Conservation (phyloP, 2,329 filamentous ascomycete genomes). For the Triangularia verruculosa region DNA sequence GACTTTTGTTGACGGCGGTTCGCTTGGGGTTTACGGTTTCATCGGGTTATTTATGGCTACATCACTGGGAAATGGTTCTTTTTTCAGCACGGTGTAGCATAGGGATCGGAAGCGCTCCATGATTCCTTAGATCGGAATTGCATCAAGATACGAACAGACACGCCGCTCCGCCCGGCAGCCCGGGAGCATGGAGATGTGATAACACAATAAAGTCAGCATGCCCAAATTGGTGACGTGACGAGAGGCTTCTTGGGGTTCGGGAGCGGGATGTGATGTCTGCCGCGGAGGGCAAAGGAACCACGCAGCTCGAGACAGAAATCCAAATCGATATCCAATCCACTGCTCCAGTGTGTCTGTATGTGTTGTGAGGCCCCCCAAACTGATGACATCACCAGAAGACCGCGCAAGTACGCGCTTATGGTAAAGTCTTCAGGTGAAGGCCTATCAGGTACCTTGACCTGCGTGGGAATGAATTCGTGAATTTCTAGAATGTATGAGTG, state of each 20-base stretch:
- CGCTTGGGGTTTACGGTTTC: constrained; percentile 30
- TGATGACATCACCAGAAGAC: background rate
- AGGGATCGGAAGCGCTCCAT: constrained; percentile 38
- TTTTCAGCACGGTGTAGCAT: constrained; percentile 35
- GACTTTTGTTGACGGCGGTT: constrained; percentile 30
- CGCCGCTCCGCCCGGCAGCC: constrained; percentile 19
- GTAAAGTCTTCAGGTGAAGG: no score
- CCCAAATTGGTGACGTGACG: constrained; percentile 12
- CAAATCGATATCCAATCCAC: constrained; percentile 11
- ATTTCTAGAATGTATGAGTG: background rate
- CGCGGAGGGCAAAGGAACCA: constrained; percentile 3
- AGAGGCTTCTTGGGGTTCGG: constrained; percentile 11
- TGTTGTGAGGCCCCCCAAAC: background rate
- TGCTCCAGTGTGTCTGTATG: background rate
- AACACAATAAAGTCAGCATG: constrained; percentile 8
- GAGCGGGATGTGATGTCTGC: background rate
- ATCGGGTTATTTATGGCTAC: constrained; percentile 30
- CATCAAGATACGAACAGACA: constrained; percentile 30
- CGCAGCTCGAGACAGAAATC: constrained; percentile 14
- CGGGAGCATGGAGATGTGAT: constrained; percentile 22
- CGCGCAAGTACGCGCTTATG: background rate
- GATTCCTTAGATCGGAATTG: constrained; percentile 33
- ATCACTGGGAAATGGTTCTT: constrained; percentile 30
- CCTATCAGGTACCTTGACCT: background rate
- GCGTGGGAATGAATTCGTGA: no score